Evolutionary conservation across 1,139 yeast species (phyloP).

Genomic region (Geotrichum citri-aurantii): DNA sequence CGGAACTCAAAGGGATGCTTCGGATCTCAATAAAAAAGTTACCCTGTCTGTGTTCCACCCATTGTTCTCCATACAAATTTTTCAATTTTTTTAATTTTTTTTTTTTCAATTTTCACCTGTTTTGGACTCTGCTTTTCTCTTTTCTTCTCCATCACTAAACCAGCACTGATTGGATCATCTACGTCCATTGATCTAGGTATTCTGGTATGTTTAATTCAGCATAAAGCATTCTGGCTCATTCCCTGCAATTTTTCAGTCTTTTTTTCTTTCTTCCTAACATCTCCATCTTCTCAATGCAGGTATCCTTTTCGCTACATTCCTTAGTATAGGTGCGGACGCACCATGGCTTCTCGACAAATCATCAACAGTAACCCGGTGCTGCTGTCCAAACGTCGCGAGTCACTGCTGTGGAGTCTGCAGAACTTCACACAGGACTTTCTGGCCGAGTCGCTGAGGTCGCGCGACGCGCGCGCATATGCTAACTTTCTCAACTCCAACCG

Average conservation of each 20-base stretch:
- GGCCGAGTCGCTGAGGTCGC: slow-evolving; percentile 13
- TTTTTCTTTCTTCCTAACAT: not conserved
- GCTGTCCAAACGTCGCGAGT: slow-evolving; percentile 11
- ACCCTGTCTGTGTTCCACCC: not conserved
- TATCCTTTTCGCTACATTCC: not conserved
- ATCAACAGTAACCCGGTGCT: slow-evolving; percentile 13
- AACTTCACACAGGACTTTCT: slow-evolving; percentile 19
- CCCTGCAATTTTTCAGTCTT: not conserved
- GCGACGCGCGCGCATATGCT: slow-evolving; percentile 8
- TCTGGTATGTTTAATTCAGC: not conserved
- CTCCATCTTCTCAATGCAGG: not conserved
- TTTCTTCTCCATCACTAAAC: not conserved
- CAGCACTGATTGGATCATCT: not conserved
- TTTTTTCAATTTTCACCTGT: not conserved
- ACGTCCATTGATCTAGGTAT: not conserved
- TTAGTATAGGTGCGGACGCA: slow-evolving; percentile 12
- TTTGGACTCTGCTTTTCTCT: not conserved
- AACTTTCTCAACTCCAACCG: slow-evolving; percentile 10
- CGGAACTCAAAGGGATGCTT: too few relatives aligned
- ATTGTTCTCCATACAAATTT: not conserved
- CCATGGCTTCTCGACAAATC: slow-evolving; percentile 17
- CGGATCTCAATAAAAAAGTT: not conserved
- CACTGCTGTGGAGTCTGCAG: slow-evolving; percentile 16
- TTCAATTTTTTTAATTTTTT: not conserved
- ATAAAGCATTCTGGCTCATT: not conserved